A percentile compares a stretch with the other conserved stretches of the same genome.
Evolutionary conservation across 2,329 filamentous ascomycete species (phyloP).

Genomic region (Oidium heveae): DNA sequence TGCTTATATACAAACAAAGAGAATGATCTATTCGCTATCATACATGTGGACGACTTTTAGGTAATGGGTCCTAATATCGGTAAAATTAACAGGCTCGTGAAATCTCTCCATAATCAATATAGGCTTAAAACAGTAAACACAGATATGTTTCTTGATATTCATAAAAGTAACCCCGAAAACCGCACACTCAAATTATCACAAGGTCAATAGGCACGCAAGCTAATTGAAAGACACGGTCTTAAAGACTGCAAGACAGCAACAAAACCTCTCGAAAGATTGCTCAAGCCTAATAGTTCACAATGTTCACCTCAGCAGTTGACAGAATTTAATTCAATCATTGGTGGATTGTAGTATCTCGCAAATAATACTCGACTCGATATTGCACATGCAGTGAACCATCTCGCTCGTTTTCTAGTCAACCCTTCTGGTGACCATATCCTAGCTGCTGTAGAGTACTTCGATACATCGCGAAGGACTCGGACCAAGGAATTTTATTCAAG

Average conservation of each 20-base stretch:
- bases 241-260: background rate
- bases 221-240: background rate
- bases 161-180: background rate
- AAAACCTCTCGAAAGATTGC: background rate
- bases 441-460: background rate
- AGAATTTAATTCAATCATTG: background rate
- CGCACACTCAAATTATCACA: background rate
- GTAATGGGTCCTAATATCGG: background rate
- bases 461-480: background rate
- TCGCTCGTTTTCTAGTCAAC: background rate
- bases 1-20: too few species aligned
- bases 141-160: too few species aligned
- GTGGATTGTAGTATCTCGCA: background rate
- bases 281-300: background rate
- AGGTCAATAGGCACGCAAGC: background rate
- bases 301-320: background rate
- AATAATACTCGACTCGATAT: too few species aligned
- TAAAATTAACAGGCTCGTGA: background rate
- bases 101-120: background rate
- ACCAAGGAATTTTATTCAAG: background rate
- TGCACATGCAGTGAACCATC: background rate
- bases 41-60: background rate
- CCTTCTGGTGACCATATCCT: background rate
- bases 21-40: background rate
- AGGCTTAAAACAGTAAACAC: too few species aligned